Percentiles rank a stretch among this genome's conserved stretches.
phyloP scores from a whole-genome alignment of 2,329 filamentous ascomycete genomes.

The Fusarium haematococcum region DNA sequence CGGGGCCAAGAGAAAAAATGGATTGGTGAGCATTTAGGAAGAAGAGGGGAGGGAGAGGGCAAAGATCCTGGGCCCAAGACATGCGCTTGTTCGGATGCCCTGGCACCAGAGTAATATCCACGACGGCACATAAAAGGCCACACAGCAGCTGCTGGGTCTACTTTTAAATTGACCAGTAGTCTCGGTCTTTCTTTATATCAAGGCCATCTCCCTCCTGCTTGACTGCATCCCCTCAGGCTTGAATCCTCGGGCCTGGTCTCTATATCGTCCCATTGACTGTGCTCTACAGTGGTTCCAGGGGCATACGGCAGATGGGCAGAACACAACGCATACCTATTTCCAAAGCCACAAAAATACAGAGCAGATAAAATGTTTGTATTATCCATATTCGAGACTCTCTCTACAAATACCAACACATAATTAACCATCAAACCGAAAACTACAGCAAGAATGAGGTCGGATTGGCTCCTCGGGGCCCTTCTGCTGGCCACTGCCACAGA shows the following conservation, averaged over 20 bases:
- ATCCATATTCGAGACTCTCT: neutral
- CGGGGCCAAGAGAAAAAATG: neutral
- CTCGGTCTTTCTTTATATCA: constrained; percentile 10
- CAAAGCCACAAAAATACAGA: neutral
- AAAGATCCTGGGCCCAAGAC: neutral
- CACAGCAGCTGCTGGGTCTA: constrained; percentile 8
- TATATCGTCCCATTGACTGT: neutral
- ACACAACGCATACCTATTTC: neutral
- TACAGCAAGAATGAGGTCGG: constrained; percentile 49
- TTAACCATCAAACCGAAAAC: neutral
- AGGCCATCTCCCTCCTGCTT: neutral
- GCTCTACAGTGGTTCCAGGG: neutral
- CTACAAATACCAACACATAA: neutral
- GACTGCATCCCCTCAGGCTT: neutral
- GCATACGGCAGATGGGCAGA: neutral
- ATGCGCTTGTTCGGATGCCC: neutral
- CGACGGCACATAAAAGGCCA: constrained; percentile 5
- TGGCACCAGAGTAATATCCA: neutral
- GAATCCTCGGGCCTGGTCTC: neutral
- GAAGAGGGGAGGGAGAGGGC: neutral
- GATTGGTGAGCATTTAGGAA: neutral
- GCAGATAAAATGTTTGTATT: neutral
- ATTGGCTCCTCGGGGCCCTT: constrained; percentile 47
- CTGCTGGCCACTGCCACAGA: constrained; percentile 47
- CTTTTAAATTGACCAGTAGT: neutral